Evolutionary conservation across 148 eudicot species (phyloP).

Genomic region (Dianthus caryophyllus): DNA sequence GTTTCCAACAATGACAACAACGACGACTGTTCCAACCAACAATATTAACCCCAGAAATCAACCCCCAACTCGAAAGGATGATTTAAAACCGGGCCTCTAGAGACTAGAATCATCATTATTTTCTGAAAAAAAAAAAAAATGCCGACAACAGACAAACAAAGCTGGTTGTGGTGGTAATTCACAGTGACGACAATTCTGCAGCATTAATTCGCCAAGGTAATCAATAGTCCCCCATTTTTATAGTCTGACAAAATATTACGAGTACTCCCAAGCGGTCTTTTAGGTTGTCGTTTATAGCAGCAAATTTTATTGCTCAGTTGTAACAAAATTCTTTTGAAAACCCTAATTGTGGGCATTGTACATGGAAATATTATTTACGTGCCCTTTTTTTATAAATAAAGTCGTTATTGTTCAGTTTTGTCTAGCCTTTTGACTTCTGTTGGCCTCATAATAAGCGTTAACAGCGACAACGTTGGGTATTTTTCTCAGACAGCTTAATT

Average conservation of each 20-base stretch:
- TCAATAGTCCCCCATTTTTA: slow-evolving; percentile 3
- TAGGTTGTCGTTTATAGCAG: slow-evolving; percentile 17
- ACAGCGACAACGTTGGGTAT: too few species aligned
- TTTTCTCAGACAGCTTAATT: too few species aligned
- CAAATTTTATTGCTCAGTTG: slow-evolving; percentile 19
- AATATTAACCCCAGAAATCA: slow-evolving; percentile 28
- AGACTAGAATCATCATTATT: slow-evolving; percentile 20
- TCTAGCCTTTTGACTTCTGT: too few species aligned
- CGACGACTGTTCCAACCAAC: slow-evolving; percentile 32
- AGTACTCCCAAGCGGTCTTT: neutral
- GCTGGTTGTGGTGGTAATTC: slow-evolving; percentile 16
- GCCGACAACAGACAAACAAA: slow-evolving; percentile 13
- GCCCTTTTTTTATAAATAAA: neutral
- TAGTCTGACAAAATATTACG: slow-evolving; percentile 19
- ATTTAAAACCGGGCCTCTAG: slow-evolving; percentile 34
- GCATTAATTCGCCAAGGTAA: slow-evolving; percentile 5
- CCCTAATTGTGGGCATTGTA: slow-evolving; percentile 20
- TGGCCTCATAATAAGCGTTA: too few species aligned
- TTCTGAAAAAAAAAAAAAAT: slow-evolving; percentile 10
- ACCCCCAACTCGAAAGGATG: slow-evolving; percentile 41
- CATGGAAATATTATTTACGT: slow-evolving; percentile 20
- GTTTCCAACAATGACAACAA: slow-evolving; percentile 29
- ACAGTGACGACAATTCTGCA: neutral
- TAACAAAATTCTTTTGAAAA: slow-evolving; percentile 11
- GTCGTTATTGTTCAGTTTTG: slow-evolving; percentile 12